phyloP scores from a whole-genome alignment of 2,329 filamentous ascomycete species.

The Aspergillus aculeatus region DNA sequence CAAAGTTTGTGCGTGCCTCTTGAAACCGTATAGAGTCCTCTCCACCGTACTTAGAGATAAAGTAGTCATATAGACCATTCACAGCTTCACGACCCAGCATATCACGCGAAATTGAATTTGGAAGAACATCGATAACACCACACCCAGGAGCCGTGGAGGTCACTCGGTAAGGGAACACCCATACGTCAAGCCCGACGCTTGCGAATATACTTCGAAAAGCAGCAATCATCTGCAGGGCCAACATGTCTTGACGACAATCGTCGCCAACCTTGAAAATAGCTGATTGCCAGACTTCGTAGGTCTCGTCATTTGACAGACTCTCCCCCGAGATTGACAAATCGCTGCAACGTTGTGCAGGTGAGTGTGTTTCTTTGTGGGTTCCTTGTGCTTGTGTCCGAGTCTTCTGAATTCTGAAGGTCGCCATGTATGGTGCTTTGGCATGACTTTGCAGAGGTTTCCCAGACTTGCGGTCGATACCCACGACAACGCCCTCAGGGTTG shows the following conservation, averaged over 20 bases:
- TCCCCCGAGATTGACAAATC: slow-evolving; percentile 15
- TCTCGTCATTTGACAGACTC: slow-evolving; percentile 40
- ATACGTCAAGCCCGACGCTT: slow-evolving; percentile 90
- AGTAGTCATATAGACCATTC: slow-evolving; percentile 98
- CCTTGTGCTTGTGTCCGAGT: slow-evolving; percentile 46
- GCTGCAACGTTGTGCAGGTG: slow-evolving; percentile 29
- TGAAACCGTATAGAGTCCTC: slow-evolving; percentile 95
- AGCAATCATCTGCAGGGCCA: slow-evolving; percentile 96
- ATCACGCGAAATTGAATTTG: slow-evolving; percentile 95
- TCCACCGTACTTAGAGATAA: slow-evolving; percentile 93
- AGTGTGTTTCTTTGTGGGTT: slow-evolving; percentile 27
- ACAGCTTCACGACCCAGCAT: slow-evolving; percentile 98
- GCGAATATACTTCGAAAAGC: slow-evolving; percentile 98
- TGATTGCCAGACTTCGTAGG: slow-evolving; percentile 95
- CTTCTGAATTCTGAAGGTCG: slow-evolving; percentile 95
- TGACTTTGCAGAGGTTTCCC: slow-evolving; percentile 97
- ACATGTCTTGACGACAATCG: slow-evolving; percentile 93
- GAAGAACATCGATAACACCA: slow-evolving; percentile 95
- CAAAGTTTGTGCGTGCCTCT: slow-evolving; percentile 91
- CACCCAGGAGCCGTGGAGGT: slow-evolving; percentile 96
- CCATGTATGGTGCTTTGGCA: slow-evolving; percentile 98
- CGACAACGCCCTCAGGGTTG: slow-evolving; percentile 94
- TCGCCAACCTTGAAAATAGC: slow-evolving; percentile 99
- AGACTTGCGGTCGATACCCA: slow-evolving; percentile 96
- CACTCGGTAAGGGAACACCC: slow-evolving; percentile 94